A percentile compares a stretch with the other conserved stretches of the same genome.
Conservation (phyloP, 2,329 filamentous ascomycete genomes). For the Pezicula radicicola region DNA sequence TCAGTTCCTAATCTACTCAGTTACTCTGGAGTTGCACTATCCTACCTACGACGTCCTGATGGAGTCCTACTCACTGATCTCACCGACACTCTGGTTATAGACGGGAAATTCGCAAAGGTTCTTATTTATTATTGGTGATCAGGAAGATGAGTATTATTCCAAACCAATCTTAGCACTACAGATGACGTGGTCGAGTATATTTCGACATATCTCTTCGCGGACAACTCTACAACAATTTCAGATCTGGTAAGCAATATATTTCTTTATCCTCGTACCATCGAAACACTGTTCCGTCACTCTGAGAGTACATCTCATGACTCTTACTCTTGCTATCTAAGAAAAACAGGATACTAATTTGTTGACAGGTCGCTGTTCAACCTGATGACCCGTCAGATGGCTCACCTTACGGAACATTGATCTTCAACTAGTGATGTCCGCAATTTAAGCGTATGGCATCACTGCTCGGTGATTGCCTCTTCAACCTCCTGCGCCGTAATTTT, state of each 20-base stretch:
- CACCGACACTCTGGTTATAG: conserved; percentile 53
- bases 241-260: no score
- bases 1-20: conserved; percentile 66
- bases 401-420: conserved; percentile 64
- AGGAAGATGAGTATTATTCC: conserved; percentile 76
- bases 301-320: no score
- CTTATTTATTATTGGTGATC: conserved; percentile 68
- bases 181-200: conserved; percentile 62
- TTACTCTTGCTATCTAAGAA: no score
- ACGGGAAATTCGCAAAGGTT: conserved; percentile 54
- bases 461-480: conserved; percentile 73
- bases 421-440: conserved; percentile 72
- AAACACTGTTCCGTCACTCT: no score
- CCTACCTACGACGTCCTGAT: conserved; percentile 73
- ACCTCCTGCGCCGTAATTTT: conserved; percentile 64
- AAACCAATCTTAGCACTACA: conserved; percentile 63
- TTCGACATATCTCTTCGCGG: conserved; percentile 51
- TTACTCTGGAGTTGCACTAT: conserved; percentile 66
- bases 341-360: conserved; percentile 13
- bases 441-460: conserved; percentile 76
- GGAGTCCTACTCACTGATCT: conserved; percentile 58
- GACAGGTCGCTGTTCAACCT: conserved; percentile 61
- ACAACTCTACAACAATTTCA: conserved; percentile 41
- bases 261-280: no score
- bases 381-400: conserved; percentile 49